A percentile compares a stretch with the other conserved stretches of the same genome.
phyloP scores from a whole-genome alignment of 2,329 filamentous ascomycete genomes.

The Xylariaceae sp. region DNA sequence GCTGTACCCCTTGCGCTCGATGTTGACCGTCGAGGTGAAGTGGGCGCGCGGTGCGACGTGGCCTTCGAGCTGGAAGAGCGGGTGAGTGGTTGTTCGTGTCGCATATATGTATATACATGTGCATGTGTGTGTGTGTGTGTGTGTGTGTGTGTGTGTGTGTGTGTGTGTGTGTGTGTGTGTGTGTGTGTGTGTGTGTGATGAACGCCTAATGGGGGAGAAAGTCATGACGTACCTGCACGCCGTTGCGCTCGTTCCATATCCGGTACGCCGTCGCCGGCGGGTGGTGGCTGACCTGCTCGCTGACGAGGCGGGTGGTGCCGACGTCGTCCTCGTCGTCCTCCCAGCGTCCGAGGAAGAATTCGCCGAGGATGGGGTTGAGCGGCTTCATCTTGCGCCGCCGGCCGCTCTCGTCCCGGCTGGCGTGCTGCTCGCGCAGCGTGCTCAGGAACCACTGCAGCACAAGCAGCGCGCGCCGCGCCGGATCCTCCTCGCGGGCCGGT shows the following conservation, averaged over 20 bases:
- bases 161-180: too few species aligned
- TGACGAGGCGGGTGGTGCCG: slow-evolving; percentile 78
- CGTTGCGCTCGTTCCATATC: slow-evolving; percentile 79
- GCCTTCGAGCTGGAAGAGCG: slow-evolving; percentile 52
- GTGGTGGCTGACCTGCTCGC: slow-evolving; percentile 93
- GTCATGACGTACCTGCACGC: too few species aligned
- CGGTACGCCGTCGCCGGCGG: slow-evolving; percentile 91
- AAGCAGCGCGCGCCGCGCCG: slow-evolving; percentile 72
- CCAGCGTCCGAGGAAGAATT: slow-evolving; percentile 91
- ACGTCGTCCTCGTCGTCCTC: slow-evolving; percentile 68
- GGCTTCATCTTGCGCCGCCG: slow-evolving; percentile 92
- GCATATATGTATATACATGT: too few species aligned
- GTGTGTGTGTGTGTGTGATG: too few species aligned
- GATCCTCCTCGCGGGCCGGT: slow-evolving; percentile 69
- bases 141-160: too few species aligned
- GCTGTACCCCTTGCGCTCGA: slow-evolving; percentile 91
- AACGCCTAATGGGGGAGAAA: too few species aligned
- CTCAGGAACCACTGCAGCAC: slow-evolving; percentile 97
- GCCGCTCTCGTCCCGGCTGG: slow-evolving; percentile 64
- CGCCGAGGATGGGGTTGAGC: slow-evolving; percentile 89
- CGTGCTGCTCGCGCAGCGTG: slow-evolving; percentile 82
- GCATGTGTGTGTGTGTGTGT: too few species aligned
- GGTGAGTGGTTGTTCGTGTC: slow-evolving; percentile 3
- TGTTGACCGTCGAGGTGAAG: slow-evolving; percentile 86
- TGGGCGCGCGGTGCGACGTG: slow-evolving; percentile 97